Base-by-base conservation (phyloP, 2,329 filamentous ascomycete genomes). In the Ceratocystis smalleyi region DNA sequence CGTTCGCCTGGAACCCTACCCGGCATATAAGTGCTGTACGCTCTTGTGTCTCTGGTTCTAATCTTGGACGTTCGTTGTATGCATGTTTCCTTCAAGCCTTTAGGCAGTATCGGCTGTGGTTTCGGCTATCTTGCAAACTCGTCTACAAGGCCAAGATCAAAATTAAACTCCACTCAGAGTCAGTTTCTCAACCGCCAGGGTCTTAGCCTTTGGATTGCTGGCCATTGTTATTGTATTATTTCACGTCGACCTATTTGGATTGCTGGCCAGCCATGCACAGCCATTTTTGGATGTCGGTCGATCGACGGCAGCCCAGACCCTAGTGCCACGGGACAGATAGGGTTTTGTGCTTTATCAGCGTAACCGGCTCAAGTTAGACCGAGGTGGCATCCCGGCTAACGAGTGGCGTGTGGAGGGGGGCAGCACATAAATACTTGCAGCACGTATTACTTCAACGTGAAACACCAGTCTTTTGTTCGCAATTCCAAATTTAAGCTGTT, bases 361-460 rank as follows among this genome's bases (percentile, higher is more conserved):
- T 57, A 55, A 35, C 6, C 27, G 10, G 27, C 51, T 55, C 15
- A 55, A 32, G 51, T 43, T 55, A 54, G 60, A 43, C 63, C 57
- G 57, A 64, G 63, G 54, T 47, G 43, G 43, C 54, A 55, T 43
- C 43, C 45, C 55, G 63, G 63, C 24, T 64, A 22, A 59, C 17
- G 43, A 47, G 19, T 0, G 6, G n/a, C 2, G 8, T 47, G 8
- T 7, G 19, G 19, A 47, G 45, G 19, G 19, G 19, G 45, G 45
- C 45, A 47, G 45, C 43, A 49, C n/a, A 49, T 49, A 49, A 49
- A 19, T 49, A 19, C 45, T 19, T 49, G 22, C 17, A 47, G 43
- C 19, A 22, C 19, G 47, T 22, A 22, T 49, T 22, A 49, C 47
- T 40, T 40, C 8, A 40, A 19, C 15, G 40, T 61, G 59, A 61